Evolutionary conservation across 2,329 filamentous ascomycete genomes (phyloP), one percentile per base, ranked within the genome.

Genomic region (Aspergillus candidus): DNA sequence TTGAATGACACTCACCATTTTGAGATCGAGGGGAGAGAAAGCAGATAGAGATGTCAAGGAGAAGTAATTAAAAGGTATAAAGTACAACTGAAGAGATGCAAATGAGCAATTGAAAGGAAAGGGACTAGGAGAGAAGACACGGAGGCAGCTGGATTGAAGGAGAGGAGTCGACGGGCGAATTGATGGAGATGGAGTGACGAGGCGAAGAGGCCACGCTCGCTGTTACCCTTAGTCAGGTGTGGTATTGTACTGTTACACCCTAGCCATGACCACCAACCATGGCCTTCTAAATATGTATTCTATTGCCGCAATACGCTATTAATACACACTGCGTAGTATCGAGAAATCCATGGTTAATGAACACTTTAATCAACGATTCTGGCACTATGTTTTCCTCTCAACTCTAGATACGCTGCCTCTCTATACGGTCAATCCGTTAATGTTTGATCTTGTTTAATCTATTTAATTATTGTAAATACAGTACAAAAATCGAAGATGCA

Each of bases 121-220:
- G 44, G 38, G 32, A 46, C 41, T 31, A 38, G 12, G 36, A 35
- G 17, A 46, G 35, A 44, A 39, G 41, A 38, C 37, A 40, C 33
- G 36, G 4, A 18, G 13, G 42, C 36, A 44, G 40, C 40, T 40
- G 39, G 44, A 31, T 41, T 32, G 39, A 44, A 38, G 33, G 37
- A 41, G 42, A 45, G 38, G 49, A 44, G 38, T 52, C 50, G 55
- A 37, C 53, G 52, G 47, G 54, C 46, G 47, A 52, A 47, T 46
- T 44, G 47, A 46, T 35, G 48, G 38, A 54, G 7, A 27, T 27
- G 22, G 22, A 27, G 22, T 27, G 22, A 27, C 22, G 22, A 27
- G 22, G 22, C 22, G 22, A 56, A 58, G 54, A 57, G 55, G 55
- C 53, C 55, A 58, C 55, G 55, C 53, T 56, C 52, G 52, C 54